These are phyloP conservation scores for Lachancea meyersii DNA, from an alignment of 805 yeast genomes.

Conservation along the genomic window DNA sequence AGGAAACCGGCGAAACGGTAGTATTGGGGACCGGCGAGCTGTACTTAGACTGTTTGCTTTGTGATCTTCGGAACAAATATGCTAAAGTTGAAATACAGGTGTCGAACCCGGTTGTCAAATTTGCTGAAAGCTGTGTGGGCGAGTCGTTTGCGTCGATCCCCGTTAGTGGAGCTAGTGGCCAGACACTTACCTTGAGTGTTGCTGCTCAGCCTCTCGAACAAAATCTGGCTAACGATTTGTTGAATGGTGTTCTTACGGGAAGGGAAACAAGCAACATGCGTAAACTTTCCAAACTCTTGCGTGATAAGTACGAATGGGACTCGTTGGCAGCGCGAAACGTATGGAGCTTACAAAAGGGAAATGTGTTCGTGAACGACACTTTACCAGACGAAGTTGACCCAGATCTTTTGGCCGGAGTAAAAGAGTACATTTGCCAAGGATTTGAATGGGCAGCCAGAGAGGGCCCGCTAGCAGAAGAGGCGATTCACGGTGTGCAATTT, in stretches of 20 bases:
- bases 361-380: slow-evolving; percentile 62
- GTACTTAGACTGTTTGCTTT: slow-evolving; percentile 74
- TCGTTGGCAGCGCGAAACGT: slow-evolving; percentile 72
- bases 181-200: slow-evolving; percentile 52
- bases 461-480: slow-evolving; percentile 92
- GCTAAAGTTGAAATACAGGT: slow-evolving; percentile 67
- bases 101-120: slow-evolving; percentile 76
- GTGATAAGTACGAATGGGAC: slow-evolving; percentile 69
- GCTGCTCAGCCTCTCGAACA: slow-evolving; percentile 69
- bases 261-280: slow-evolving; percentile 42
- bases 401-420: slow-evolving; percentile 37
- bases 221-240: slow-evolving; percentile 37
- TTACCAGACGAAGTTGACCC: slow-evolving; percentile 65
- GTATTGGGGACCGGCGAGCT: slow-evolving; percentile 81
- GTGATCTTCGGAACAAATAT: slow-evolving; percentile 62
- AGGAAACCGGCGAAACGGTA: slow-evolving; percentile 84
- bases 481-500: slow-evolving; percentile 63
- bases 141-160: slow-evolving; percentile 64
- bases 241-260: slow-evolving; percentile 36
- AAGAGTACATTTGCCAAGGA: slow-evolving; percentile 62
- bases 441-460: slow-evolving; percentile 77
- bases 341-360: slow-evolving; percentile 74
- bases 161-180: slow-evolving; percentile 47
- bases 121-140: slow-evolving; percentile 69
- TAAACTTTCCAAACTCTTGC: slow-evolving; percentile 47